A percentile compares a stretch with the other conserved stretches of the same genome.
These are phyloP conservation scores for Scutellaria barbata DNA, from an alignment of 257 asterid genomes.

Conservation along the genomic window DNA sequence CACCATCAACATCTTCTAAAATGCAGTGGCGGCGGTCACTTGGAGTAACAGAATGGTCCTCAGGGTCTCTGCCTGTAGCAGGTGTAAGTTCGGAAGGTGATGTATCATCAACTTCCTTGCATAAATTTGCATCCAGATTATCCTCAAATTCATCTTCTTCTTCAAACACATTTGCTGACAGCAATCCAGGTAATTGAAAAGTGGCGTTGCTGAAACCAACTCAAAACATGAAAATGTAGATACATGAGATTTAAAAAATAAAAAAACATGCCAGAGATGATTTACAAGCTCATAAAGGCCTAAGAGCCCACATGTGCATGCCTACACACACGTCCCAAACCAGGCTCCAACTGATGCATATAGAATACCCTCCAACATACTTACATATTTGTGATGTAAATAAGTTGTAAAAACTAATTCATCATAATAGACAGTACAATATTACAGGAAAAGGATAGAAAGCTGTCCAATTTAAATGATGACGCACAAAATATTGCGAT, in stretches of 20 bases:
- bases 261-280: conserved; percentile 15
- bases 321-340: neutral
- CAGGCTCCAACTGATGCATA: conserved; percentile 26
- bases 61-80: conserved; percentile 51
- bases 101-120: conserved; percentile 45
- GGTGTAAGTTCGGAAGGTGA: conserved; percentile 56
- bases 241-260: conserved; percentile 37
- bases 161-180: conserved; percentile 46
- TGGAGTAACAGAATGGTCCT: conserved; percentile 57
- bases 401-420: conserved; percentile 1
- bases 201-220: conserved; percentile 59
- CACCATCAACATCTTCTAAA: conserved; percentile 93
- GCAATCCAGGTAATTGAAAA: conserved; percentile 61
- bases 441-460: neutral
- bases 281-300: conserved; percentile 9
- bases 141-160: conserved; percentile 71
- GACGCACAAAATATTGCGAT: neutral
- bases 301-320: neutral
- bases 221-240: conserved; percentile 23
- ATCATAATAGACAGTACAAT: neutral
- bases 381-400: neutral
- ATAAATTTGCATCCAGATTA: conserved; percentile 37
- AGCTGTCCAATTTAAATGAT: neutral
- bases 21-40: conserved; percentile 77
- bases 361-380: neutral